Evolutionary conservation across 441 rosid species (phyloP), one percentile per base, ranked within the genome.

Genomic region (Populus hybrid): DNA sequence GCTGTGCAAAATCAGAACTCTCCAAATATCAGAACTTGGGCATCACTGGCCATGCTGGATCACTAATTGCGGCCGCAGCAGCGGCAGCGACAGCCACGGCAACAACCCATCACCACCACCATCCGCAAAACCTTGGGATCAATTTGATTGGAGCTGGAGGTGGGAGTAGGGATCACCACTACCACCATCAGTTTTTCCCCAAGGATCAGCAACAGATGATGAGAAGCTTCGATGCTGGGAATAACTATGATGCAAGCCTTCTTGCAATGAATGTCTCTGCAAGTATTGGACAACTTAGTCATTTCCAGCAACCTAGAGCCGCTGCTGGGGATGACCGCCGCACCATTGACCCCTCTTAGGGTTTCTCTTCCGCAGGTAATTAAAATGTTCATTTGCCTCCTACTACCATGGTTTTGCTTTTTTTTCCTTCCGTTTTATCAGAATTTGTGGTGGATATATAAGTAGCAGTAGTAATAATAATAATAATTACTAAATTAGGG

Each of bases 1-100:
- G 89, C 88, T 90, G 95, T 16, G 98, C 98, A 10, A 95, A 95
- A 70, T 91, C 97, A 1, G 97, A 95, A 79, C 93, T 95, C 24
- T 93, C 97, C 14, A 93, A 91, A 83, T 95, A 93, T 84, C 98
- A 95, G 76, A 91, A 86, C 89, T 76, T 92, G 6, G 93, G 93
- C 1, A 82, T 89, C 75, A 83, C 86, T 0, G 85, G 89, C 32
- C 91, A 86, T 32, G 87, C 89, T 2, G 88, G 89, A 11, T 86
- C 90, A 72, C 87, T 91, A n/a, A 92, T 95, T 0, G 92, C 66
- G 2, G 66, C 66, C 18, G 73, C 73, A 2, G 73, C 97, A 0
- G 90, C 91, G 0, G 91, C 95, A 0, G 88, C 91, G 0, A 89
- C 90, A 0, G 83, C 87, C 75, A 65, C 83, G 10, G 78, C 82